Base-by-base conservation (phyloP, 257 asterid species). In the Forsythia suspensa region DNA sequence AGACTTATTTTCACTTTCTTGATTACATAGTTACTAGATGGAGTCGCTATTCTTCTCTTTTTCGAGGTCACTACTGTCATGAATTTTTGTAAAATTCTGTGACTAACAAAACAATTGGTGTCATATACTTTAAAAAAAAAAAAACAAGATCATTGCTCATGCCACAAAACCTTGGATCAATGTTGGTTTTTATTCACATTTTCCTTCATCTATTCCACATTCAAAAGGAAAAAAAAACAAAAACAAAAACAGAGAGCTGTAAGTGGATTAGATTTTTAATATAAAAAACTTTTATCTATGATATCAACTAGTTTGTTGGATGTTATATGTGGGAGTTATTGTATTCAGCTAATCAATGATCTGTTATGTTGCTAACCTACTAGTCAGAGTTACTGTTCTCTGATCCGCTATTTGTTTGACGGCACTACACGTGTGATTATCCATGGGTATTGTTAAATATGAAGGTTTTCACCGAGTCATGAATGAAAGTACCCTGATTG, bases 381-480 rank as follows among this genome's bases (percentile, higher is more conserved):
- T 38, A 51, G 44, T 74, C 16, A 55, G 70, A 24, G 40, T 55
- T 24, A 77, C 43, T 77, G 65, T 43, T 77, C 51, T 74, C 13
- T 69, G 80, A 40, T 57, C 18, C 20, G 38, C 59, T 42, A 29
- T 39, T 15, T n/a, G 42, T 18, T 52, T 51, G 39, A 39, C 18
- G 13, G 44, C 21, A 73, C 61, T 66, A 29, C 74, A 72, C 63
- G 40, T 36, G 76, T 37, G 73, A 46, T 70, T 57, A 44, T 76
- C 16, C 74, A 18, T 9, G 34, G 71, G 12, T 46, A 70, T 68
- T 69, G 78, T 42, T 79, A 43, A 72, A 41, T 34, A n/a, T 40
- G 51, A 43, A 51, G 65, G 24, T 79, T 75, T 55, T n/a, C 77
- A 43, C 71, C 38, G 70, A 46, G 69, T 42, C 59, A 82, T 11